Percentiles rank a stretch among this genome's conserved stretches.
phyloP scores from a whole-genome alignment of 2,329 filamentous ascomycete species.

The Sarocladium kiliense region DNA sequence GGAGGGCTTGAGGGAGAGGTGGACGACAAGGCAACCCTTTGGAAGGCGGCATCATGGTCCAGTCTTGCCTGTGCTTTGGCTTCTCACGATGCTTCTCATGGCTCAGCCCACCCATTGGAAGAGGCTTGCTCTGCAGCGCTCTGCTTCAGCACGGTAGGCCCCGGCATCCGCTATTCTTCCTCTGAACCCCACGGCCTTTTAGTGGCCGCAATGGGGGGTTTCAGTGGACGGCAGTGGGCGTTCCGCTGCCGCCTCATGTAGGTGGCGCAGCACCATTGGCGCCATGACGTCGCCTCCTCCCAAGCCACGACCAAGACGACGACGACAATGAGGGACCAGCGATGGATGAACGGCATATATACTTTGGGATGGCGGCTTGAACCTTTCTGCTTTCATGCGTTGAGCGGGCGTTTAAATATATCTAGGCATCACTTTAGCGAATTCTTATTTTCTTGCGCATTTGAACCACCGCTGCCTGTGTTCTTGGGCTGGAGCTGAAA shows the following conservation, averaged over 20 bases:
- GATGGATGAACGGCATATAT: background rate
- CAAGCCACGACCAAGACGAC: slow-evolving; percentile 1
- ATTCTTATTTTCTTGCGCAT: background rate
- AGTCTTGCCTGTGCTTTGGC: too few species aligned
- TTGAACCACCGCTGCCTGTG: background rate
- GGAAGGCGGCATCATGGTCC: too few species aligned
- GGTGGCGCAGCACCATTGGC: slow-evolving; percentile 6
- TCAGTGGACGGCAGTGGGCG: background rate
- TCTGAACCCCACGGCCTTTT: too few species aligned
- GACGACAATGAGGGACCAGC: background rate
- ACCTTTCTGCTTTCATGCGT: background rate
- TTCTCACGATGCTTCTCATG: too few species aligned
- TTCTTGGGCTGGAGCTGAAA: background rate
- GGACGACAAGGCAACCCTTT: too few species aligned
- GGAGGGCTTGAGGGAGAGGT: too few species aligned
- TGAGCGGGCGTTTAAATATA: background rate
- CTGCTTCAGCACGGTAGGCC: too few species aligned
- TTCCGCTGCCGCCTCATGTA: background rate
- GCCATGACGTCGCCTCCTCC: slow-evolving; percentile 7
- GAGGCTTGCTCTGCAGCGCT: too few species aligned
- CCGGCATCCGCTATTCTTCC: too few species aligned
- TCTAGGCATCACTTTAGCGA: background rate
- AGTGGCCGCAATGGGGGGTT: background rate
- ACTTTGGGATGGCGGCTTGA: background rate
- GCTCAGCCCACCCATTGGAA: too few species aligned